Evolutionary conservation across 257 asterid genomes (phyloP), one percentile per base, ranked within the genome.

Genomic region (Thymus quinquecostatus): DNA sequence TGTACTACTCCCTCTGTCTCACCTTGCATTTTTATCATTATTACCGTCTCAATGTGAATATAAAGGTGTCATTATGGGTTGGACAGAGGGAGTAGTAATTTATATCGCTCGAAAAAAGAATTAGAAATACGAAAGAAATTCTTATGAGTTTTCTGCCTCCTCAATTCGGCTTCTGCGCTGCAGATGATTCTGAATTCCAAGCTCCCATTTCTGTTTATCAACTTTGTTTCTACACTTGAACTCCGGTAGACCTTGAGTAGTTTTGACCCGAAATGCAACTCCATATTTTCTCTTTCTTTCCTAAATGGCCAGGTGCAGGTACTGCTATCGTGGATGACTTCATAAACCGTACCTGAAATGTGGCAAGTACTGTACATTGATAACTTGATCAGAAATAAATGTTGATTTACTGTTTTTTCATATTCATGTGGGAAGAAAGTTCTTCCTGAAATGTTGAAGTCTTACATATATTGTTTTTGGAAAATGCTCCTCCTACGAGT

Each of bases 401-500:
- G 8, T 61, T 29, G 12, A 12, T 1, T 27, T 21, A 21, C 30
- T 47, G 47, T 47, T 41, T 44, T 38, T 11, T 13, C 10, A 1
- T 34, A 12, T 47, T 27, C 44, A 33, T 41, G 28, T 45, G 4
- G 27, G 44, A 30, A 34, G 0, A 12, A 32, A 7, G n/a, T 56
- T 70, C 45, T 34, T 38, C 1, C n/a, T 49, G 53, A 68, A 70
- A 60, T 33, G 50, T 36, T 70, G 76, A 65, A 41, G 50, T 40
- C 92, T 87, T 77, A 92, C 98, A 82, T 88, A 84, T 87, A 56
- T 86, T 86, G 75, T 80, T 92, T 44, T 85, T 89, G 75, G 94
- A 84, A 72, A 92, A 92, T 56, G 96, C 92, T 72, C 98, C 97
- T 11, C 90, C 95, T 6, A 88, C 86, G 67, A 85, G 88, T 75